Percentiles rank a stretch among this genome's conserved stretches.
These are phyloP conservation scores for Boletus patriciae DNA, from an alignment of 768 basidiomycete species.

Conservation along the genomic window DNA sequence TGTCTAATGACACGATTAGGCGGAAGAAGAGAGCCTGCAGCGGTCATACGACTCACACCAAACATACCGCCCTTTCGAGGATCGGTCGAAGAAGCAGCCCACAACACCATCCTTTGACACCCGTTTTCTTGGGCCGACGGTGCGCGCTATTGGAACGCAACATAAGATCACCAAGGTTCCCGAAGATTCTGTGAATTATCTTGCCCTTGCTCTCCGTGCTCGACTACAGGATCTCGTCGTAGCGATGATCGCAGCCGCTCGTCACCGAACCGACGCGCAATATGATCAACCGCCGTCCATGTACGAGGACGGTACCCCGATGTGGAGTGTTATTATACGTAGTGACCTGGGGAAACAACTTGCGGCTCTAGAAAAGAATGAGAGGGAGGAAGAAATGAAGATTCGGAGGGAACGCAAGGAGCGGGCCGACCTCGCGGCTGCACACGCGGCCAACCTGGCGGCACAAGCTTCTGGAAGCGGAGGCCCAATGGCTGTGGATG, in stretches of 20 bases:
- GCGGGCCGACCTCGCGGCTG: conserved; percentile 68
- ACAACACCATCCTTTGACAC: conserved; percentile 68
- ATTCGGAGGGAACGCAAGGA: conserved; percentile 77
- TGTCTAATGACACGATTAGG: conserved; percentile 44
- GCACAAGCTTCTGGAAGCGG: conserved; percentile 49
- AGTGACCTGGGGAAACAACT: conserved; percentile 80
- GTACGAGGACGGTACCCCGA: conserved; percentile 67
- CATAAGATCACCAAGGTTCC: conserved; percentile 70
- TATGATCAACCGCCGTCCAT: conserved; percentile 65
- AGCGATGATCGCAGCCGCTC: conserved; percentile 65
- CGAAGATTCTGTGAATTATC: conserved; percentile 72
- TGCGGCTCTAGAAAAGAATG: conserved; percentile 68
- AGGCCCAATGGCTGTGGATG: conserved; percentile 35
- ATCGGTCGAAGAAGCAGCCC: conserved; percentile 78
- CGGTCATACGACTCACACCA: conserved; percentile 62
- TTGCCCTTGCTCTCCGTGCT: conserved; percentile 75
- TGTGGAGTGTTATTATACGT: conserved; percentile 82
- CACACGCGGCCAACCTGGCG: conserved; percentile 62
- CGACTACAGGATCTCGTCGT: conserved; percentile 70
- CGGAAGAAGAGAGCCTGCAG: conserved; percentile 82
- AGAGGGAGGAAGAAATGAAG: conserved; percentile 81
- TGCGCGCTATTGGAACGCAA: conserved; percentile 64
- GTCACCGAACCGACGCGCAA: conserved; percentile 69
- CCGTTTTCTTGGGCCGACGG: conserved; percentile 59
- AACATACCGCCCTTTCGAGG: conserved; percentile 66